Percentiles rank a stretch among this genome's conserved stretches.
Conservation (phyloP, 2,329 filamentous ascomycete genomes). For the Cladosporium sp. region DNA sequence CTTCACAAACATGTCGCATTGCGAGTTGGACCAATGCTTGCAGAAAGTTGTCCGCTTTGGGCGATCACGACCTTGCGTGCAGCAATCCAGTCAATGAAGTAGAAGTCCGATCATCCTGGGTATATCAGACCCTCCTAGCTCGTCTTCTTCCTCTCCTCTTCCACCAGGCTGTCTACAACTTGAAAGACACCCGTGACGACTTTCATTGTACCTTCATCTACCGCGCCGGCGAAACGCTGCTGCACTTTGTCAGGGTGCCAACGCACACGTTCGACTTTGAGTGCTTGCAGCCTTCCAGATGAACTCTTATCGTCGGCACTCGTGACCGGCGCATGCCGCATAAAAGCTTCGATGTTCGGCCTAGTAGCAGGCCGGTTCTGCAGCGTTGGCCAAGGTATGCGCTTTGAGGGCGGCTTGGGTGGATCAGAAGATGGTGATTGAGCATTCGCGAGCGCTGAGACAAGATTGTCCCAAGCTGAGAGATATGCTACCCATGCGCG, state of each 20-base stretch:
- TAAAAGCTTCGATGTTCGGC: conserved; percentile 68
- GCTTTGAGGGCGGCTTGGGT: conserved; percentile 32
- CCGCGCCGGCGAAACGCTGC: conserved; percentile 74
- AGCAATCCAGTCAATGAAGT: too few relatives aligned
- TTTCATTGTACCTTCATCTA: conserved; percentile 72
- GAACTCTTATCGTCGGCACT: conserved; percentile 7
- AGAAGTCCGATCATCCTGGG: too few relatives aligned
- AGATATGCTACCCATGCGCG: conserved; percentile 35
- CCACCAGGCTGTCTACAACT: conserved; percentile 70
- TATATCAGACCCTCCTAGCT: too few relatives aligned
- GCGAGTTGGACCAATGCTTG: too few relatives aligned
- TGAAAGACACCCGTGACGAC: conserved; percentile 90
- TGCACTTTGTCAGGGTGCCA: conserved; percentile 99
- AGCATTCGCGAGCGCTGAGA: conserved; percentile 20
- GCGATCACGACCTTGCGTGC: too few relatives aligned
- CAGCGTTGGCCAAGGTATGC: conserved; percentile 73
- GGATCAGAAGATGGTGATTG: conserved; percentile 18
- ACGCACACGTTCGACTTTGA: conserved; percentile 84
- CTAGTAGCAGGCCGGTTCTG: conserved; percentile 60
- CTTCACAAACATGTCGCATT: too few relatives aligned
- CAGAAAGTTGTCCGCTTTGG: too few relatives aligned
- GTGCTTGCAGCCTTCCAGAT: conserved; percentile 43
- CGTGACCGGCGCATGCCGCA: conserved; percentile 55
- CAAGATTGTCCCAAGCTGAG: conserved; percentile 36
- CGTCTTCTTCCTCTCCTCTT: conserved; percentile 29